phyloP scores from a whole-genome alignment of 208 protist genomes.

The Leishmania arabica region DNA sequence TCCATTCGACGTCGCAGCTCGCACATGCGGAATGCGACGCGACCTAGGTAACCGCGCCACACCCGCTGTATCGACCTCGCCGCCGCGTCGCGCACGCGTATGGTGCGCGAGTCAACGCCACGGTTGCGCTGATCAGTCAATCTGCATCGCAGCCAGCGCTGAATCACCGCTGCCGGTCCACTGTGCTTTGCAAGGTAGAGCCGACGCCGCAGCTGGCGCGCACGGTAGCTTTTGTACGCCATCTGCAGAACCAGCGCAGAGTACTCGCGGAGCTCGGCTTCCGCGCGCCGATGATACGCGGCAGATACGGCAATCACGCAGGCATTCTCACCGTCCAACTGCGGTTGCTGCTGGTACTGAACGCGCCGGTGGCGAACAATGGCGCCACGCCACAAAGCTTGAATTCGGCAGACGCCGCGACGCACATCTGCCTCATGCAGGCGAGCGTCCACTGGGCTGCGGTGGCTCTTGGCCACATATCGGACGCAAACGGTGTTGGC shows the following conservation, averaged over 20 bases:
- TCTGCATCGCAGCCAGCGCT: constrained; percentile 54
- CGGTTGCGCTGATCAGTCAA: constrained; percentile 34
- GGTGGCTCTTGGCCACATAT: constrained; percentile 29
- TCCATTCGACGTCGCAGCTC: constrained; percentile 37
- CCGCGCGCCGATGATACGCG: background rate
- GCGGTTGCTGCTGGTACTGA: background rate
- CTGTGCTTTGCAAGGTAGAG: constrained; percentile 26
- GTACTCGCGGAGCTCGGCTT: constrained; percentile 49
- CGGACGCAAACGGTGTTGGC: constrained; percentile 46
- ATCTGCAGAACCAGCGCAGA: constrained; percentile 70
- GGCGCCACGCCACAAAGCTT: constrained; percentile 43
- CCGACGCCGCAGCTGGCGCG: constrained; percentile 16
- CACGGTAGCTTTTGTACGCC: constrained; percentile 35
- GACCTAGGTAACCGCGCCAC: constrained; percentile 62
- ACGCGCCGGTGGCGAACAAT: background rate
- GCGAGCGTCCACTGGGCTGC: constrained; percentile 1
- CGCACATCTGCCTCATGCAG: constrained; percentile 33
- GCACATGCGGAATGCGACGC: constrained; percentile 49
- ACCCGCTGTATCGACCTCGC: constrained; percentile 56
- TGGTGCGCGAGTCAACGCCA: constrained; percentile 50
- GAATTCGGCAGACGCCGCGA: constrained; percentile 25
- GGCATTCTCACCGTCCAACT: background rate
- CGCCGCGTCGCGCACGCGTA: constrained; percentile 32
- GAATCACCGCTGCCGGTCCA: constrained; percentile 34
- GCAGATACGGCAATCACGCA: too few relatives aligned